These are phyloP conservation scores for Meredithiella fracta DNA, from an alignment of 2,329 filamentous ascomycete genomes.

Conservation along the genomic window DNA sequence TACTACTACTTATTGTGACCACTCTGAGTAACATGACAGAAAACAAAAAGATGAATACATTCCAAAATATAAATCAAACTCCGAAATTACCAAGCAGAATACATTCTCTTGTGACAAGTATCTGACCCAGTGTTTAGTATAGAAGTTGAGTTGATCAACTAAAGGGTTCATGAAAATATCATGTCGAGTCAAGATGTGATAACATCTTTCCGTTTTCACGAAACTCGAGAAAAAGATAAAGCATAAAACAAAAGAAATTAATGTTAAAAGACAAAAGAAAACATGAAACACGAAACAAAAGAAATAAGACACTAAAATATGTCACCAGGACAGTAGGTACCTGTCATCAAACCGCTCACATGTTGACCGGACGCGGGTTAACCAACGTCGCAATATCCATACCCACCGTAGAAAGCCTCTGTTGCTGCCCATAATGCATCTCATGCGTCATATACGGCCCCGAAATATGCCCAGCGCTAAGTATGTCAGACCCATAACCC, in stretches of 20 bases:
- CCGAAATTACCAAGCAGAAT: no score
- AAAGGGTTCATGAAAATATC: neutral
- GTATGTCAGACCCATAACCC: neutral
- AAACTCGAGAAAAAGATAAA: neutral
- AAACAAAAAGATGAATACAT: no score
- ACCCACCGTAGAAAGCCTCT: constrained; percentile 36
- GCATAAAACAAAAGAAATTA: neutral
- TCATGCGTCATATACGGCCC: constrained; percentile 19
- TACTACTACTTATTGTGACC: no score
- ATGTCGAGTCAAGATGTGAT: neutral
- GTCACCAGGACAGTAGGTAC: no score
- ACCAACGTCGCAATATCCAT: constrained; percentile 47
- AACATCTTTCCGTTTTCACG: neutral
- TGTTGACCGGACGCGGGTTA: constrained; percentile 24
- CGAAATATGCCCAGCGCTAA: neutral
- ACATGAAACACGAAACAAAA: neutral
- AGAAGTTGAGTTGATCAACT: neutral
- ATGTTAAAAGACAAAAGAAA: neutral
- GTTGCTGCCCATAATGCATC: constrained; percentile 13
- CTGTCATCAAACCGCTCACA: neutral
- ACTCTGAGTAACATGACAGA: no score
- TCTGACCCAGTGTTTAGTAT: neutral
- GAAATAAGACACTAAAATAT: neutral
- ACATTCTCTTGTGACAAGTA: no score
- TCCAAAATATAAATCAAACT: no score